Percentiles rank a stretch among this genome's conserved stretches.
Evolutionary conservation across 371 early-diverging fungal genomes (phyloP).

Genomic region (Scutellospora calospora): DNA sequence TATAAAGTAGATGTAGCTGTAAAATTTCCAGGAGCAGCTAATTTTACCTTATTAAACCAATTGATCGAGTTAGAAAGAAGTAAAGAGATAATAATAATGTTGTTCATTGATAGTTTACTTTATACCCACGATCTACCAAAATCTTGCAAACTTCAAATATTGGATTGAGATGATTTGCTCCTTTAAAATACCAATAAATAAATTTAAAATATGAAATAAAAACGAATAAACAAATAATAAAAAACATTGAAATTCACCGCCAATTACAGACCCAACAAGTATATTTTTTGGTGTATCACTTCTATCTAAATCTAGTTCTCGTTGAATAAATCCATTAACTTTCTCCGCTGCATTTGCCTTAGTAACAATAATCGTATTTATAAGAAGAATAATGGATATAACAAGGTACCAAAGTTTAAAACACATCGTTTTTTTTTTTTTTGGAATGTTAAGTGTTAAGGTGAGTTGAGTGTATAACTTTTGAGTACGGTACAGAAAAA

Average conservation of each 20-base stretch:
- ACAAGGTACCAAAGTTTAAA: too few species aligned
- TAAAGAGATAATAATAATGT: background rate
- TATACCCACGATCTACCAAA: conserved; percentile 7
- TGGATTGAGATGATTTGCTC: conserved; percentile 18
- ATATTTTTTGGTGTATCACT: conserved; percentile 10
- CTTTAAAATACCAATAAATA: background rate
- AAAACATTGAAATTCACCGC: background rate
- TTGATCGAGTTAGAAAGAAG: too few species aligned
- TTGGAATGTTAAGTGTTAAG: too few species aligned
- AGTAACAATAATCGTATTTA: too few species aligned
- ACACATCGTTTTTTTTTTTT: too few species aligned
- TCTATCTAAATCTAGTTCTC: background rate
- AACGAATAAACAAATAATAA: too few species aligned
- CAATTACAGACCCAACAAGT: background rate
- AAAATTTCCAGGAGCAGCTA: conserved; percentile 17
- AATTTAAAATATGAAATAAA: background rate
- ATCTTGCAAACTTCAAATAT: conserved; percentile 8
- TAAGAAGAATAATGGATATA: too few species aligned
- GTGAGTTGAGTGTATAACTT: too few species aligned
- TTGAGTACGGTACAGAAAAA: too few species aligned
- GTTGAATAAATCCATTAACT: too few species aligned
- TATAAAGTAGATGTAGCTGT: background rate
- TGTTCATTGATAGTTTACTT: background rate
- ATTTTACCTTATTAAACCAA: background rate
- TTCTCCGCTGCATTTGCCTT: too few species aligned